A percentile compares a stretch with the other conserved stretches of the same genome.
These are phyloP conservation scores for Chrysanthemum makinoi DNA, from an alignment of 129 eudicot genomes.

Conservation along the genomic window DNA sequence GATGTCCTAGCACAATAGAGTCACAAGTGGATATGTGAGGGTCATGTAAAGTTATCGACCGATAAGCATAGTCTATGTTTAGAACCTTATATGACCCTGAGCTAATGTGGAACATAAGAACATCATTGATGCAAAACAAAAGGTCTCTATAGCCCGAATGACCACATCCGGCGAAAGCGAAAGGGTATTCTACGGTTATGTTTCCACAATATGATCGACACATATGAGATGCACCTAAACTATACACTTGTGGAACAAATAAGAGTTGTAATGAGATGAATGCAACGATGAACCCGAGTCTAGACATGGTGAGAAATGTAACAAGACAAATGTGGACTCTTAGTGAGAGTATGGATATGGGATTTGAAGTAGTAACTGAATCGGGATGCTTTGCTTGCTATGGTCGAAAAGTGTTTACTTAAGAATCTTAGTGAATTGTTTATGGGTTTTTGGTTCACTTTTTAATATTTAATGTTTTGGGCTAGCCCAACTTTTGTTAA, in stretches of 20 bases:
- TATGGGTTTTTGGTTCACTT: conserved; percentile 31
- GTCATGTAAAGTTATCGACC: conserved; percentile 69
- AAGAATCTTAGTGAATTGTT: conserved; percentile 55
- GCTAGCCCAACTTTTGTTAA: conserved; percentile 26
- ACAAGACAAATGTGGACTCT: conserved; percentile 17
- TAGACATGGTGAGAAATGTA: conserved; percentile 41
- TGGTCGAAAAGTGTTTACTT: conserved; percentile 30
- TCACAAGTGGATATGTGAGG: conserved; percentile 89
- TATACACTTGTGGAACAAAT: conserved; percentile 16
- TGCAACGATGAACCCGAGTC: conserved; percentile 11
- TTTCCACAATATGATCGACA: conserved; percentile 94
- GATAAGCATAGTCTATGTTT: conserved; percentile 84
- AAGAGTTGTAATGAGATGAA: conserved; percentile 19
- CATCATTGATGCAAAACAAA: conserved; percentile 83
- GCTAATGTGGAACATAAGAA: conserved; percentile 86
- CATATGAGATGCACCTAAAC: conserved; percentile 40
- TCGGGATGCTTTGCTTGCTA: conserved; percentile 58
- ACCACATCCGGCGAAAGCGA: conserved; percentile 86
- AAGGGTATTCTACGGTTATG: conserved; percentile 86
- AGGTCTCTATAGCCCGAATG: conserved; percentile 79
- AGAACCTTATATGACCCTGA: conserved; percentile 87
- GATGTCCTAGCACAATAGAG: conserved; percentile 62
- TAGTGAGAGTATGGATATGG: conserved; percentile 16
- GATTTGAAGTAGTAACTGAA: conserved; percentile 26
- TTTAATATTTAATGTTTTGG: conserved; percentile 21